Base-by-base conservation (phyloP, 768 basidiomycete genomes). In the Daedaleopsis sinensis region DNA sequence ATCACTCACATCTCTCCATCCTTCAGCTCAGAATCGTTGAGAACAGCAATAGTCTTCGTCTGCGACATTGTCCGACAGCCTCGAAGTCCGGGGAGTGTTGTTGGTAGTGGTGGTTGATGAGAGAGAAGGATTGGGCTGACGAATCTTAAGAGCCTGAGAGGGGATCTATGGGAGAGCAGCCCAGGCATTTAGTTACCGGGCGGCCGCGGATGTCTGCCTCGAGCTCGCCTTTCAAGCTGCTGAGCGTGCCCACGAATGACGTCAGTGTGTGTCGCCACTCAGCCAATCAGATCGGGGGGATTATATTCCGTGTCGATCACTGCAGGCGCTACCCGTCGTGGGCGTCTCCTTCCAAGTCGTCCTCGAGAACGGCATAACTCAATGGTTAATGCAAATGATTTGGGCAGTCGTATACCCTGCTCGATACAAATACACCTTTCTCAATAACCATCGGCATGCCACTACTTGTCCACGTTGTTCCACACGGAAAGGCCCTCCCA, bases 1-100 rank as follows among this genome's bases (percentile, higher is more conserved):
- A 32, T 8, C 5, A 71, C 80, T 55, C 52, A 83, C 84, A 85
- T 82, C 70, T 84, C 77, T 39, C 85, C 85, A 76, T 85, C 80
- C 62, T 78, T 72, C 42, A 87, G 75, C 55, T 82, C 79, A 52
- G 74, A 72, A 21, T 76, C 76, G 61, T 79, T 69, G 55, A 83
- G 76, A 24, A 85, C 83, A n/a, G 81, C 75, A 58, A 84, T 72
- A 1, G 78, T 80, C 68, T 76, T 78, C 27, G 27, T 32, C 38
- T 68, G 65, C 7, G 77, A 73, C 77, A 78, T 77, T 24, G 44
- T 66, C 36, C 67, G 59, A 23, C 8, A 27, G 46, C 50, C 37
- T n/a, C 36, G 15, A 15, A 21, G 56, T 16, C 16, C 7, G 21
- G 42, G 36, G 24, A 11, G 42, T 32, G 27, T 7, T 3, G 27